phyloP scores from a whole-genome alignment of 257 asterid species.

The Nicotiana tomentosiformis region DNA sequence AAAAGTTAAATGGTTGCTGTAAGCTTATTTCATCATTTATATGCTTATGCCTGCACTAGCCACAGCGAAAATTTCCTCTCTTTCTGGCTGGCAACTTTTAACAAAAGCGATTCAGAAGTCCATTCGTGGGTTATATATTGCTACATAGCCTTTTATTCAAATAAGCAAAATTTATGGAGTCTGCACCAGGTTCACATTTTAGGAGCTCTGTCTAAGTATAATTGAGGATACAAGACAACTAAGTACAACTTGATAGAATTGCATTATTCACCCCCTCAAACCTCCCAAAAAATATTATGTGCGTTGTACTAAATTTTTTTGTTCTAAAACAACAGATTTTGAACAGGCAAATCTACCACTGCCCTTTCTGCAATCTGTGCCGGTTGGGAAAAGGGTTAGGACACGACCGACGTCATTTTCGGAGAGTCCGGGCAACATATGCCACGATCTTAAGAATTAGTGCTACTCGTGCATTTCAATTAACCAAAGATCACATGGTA shows the following conservation, averaged over 20 bases:
- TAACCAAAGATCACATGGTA: no score
- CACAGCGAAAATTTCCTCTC: not conserved
- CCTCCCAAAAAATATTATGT: not conserved
- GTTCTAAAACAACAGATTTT: not conserved
- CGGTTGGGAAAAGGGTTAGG: slow-evolving; percentile 89
- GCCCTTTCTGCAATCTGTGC: slow-evolving; percentile 95
- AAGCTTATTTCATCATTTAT: not conserved
- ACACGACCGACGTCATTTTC: no score
- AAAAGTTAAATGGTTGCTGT: not conserved
- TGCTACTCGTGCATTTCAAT: no score
- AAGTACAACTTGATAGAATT: not conserved
- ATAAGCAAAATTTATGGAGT: not conserved
- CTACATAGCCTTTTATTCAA: not conserved
- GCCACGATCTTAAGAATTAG: no score
- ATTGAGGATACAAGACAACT: not conserved
- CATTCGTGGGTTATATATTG: not conserved
- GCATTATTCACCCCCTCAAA: not conserved
- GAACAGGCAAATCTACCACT: slow-evolving; percentile 83
- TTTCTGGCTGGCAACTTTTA: not conserved
- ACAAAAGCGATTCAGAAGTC: not conserved
- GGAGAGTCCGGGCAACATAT: no score
- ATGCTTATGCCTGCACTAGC: not conserved
- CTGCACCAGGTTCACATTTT: not conserved
- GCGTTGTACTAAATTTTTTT: not conserved
- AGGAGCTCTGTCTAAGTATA: not conserved